Evolutionary conservation across 164 flowering plant genomes (phyloP), one percentile per base, ranked within the genome.

Genomic region (Tetrastigma voinierianum): DNA sequence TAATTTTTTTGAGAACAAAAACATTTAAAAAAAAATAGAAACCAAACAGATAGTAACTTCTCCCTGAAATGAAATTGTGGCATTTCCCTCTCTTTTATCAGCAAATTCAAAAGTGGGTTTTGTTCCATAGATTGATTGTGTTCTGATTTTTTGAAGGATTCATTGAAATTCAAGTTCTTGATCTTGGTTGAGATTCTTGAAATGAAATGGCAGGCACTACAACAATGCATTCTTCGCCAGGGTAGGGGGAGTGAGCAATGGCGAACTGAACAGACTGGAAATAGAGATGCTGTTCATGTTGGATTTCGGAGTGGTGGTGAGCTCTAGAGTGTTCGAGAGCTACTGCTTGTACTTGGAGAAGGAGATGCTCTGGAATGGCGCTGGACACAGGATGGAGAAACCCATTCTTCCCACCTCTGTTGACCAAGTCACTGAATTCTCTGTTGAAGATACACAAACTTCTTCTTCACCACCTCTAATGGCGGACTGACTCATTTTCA

Each of bases 161-260:
- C 40, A 32, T 32, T 32, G 40, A 32, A 32, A 32, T 32, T 32
- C 40, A 32, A 32, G 7, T 4, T 51, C 13, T 46, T 47, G 24
- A 24, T 11, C 14, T 45, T n/a, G 20, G 20, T 66, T 21, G 7
- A n/a, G 10, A 49, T 43, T 10, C 24, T 18, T n/a, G n/a, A n/a
- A n/a, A 17, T 20, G 46, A 10, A n/a, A 16, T 12, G 76, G 62
- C 84, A 94, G 98, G 81, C 98, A 95, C 20, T 89, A 87, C 21
- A 88, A 95, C 77, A 95, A 95, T 70, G 91, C 92, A 54, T 86
- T 91, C 66, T 95, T 78, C 61, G 97, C 97, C 0, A 69, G 89
- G 51, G 97, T 95, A n/a, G 98, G 97, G 13, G 98, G 98, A 48
- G 86, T 95, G 62, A 91, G 85, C 83, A 95, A 89, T 68, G 78